Evolutionary conservation across 495 filamentous ascomycete genomes (phyloP), one percentile per base, ranked within the genome.

Genomic region (Penicillium atrosanguineum): DNA sequence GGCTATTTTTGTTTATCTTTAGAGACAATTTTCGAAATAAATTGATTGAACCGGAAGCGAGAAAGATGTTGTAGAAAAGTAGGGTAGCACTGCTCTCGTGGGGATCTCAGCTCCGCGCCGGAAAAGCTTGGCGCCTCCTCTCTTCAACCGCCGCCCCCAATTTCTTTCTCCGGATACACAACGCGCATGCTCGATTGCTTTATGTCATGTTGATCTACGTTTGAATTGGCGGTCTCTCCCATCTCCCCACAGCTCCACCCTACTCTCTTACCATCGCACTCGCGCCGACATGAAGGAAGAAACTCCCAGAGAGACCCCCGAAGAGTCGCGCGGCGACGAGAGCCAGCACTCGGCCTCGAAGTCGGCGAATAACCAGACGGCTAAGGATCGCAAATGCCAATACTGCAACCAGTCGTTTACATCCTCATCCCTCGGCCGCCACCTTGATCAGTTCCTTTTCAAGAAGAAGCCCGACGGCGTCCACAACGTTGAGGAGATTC

Each of bases 401-500:
- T 96, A 88, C 75, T 96, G 91, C 70, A 70, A 83, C 38, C 88
- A 93, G 65, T 69, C 84, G 3, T 96, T 95, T 59, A 96, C 91
- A 3, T 95, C 91, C 7, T 95, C 91, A 6, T 94, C 90, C 4
- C 79, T 96, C n/a, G 91, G 91, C 21, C 87, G 91, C 36, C 91
- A 96, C 73, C 81, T 96, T 23, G 91, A 96, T 64, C 80, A 94
- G 31, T 96, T 91, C 65, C 87, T 96, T 55, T 89, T 88, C 65
- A 85, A 87, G 59, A 92, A 89, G 71, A 95, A 96, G 63, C 80
- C 90, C 4, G 91, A 96, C 70, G 91, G 90, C 8, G 63, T 95
- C 40, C 91, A 96, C 69, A 79, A 95, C 72, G 87, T 95, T 28
- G 88, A 91, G 6, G 88, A 88, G 69, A 96, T 96, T 65, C 79